Evolutionary conservation across 1,139 yeast genomes (phyloP), one percentile per base, ranked within the genome.

Genomic region (Pichia sp.): DNA sequence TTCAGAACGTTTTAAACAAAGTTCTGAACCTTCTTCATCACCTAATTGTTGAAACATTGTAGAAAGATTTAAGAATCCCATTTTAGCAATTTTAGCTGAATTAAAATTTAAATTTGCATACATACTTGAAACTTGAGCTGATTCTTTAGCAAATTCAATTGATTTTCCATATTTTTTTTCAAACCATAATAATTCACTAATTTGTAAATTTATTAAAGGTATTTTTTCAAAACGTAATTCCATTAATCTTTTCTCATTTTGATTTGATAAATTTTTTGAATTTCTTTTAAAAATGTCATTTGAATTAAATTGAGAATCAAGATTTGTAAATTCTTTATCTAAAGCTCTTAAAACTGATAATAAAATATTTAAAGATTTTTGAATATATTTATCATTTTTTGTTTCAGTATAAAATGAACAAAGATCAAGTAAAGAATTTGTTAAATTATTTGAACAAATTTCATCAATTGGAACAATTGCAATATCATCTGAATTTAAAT

Each of bases 131-230:
- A 61, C 62, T 32, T 59, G 55, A 26, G 68, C 68, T 20, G 71
- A 74, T 43, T 78, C 80, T 58, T 80, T 82, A 9, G 78, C 76
- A 82, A 87, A 80, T 20, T 78, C 69, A 32, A 81, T 67, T 1
- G 89, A 84, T 48, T 76, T 76, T 34, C 67, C 58, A 39, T 69
- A 64, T 42, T 68, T 64, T 1, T 80, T 80, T 48, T 74, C 68
- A 6, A 73, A 74, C 85, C 87, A 83, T 52, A 82, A 61, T 6
- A 83, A 64, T 60, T 83, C 90, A 47, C 84, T 71, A 22, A 83
- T 66, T 58, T 82, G 82, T 16, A 80, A 73, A 61, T 77, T 75
- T 41, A 76, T 57, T 24, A 71, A 51, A 4, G 76, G 70, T 12
- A 66, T 63, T 33, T 48, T 48, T 40, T 62, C 65, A 33, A 47